Percentiles rank a stretch among this genome's conserved stretches.
These are phyloP conservation scores for Psophocarpus tetragonolobus DNA, from an alignment of 306 rosid genomes.

Conservation along the genomic window DNA sequence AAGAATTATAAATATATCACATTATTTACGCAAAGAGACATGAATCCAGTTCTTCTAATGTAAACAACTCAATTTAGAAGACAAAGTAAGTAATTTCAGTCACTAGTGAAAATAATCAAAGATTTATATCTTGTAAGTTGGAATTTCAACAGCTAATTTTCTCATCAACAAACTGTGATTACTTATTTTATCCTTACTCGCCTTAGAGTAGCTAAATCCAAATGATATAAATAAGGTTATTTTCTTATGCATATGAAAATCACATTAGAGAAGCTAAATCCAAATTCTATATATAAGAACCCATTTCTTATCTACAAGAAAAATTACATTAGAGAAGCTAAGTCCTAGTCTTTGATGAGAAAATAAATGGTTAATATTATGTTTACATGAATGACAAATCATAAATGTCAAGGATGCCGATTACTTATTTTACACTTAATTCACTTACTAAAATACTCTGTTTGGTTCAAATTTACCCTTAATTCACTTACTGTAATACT, in stretches of 20 bases:
- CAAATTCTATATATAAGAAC: too few relatives aligned
- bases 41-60: not conserved
- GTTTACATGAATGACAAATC: not conserved
- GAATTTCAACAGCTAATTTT: not conserved
- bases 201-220: not conserved
- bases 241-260: not conserved
- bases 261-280: not conserved
- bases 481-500: too few relatives aligned
- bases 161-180: not conserved
- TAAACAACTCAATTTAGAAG: not conserved
- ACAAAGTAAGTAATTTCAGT: not conserved
- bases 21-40: not conserved
- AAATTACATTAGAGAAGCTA: too few relatives aligned
- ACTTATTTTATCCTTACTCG: not conserved
- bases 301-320: too few relatives aligned
- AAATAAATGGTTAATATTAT: not conserved
- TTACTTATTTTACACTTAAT: not conserved
- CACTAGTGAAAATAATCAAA: not conserved
- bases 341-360: not conserved
- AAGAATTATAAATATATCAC: slow-evolving; percentile 3
- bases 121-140: too few relatives aligned
- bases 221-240: not conserved
- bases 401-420: not conserved
- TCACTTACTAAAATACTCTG: too few relatives aligned
- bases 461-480: too few relatives aligned